Percentiles rank a stretch among this genome's conserved stretches.
phyloP scores from a whole-genome alignment of 2,329 filamentous ascomycete species.

The Aspergillus luchuensis region DNA sequence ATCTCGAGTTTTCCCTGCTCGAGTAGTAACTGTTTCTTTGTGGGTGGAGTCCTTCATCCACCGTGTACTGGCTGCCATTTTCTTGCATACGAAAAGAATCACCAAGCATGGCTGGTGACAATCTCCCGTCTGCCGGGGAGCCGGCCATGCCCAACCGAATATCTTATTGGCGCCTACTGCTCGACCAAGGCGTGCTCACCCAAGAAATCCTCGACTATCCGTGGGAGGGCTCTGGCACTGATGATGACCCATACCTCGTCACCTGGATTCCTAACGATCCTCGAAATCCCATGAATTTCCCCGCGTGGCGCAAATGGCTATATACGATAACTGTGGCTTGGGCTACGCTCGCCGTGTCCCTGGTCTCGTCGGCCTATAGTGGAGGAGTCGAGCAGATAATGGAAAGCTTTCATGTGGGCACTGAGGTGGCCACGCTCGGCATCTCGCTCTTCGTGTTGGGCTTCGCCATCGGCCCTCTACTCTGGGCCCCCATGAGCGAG shows the following conservation, averaged over 20 bases:
- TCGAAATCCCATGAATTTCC: slow-evolving; percentile 44
- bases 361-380: slow-evolving; percentile 44
- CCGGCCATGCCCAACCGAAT: slow-evolving; percentile 17
- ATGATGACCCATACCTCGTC: slow-evolving; percentile 43
- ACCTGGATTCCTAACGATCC: slow-evolving; percentile 43
- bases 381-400: slow-evolving; percentile 40
- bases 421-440: slow-evolving; percentile 42
- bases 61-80: neutral
- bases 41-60: neutral
- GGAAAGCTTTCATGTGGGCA: slow-evolving; percentile 31
- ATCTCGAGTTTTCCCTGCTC: neutral
- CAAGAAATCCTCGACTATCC: slow-evolving; percentile 30
- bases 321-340: slow-evolving; percentile 40
- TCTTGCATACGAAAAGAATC: too few species aligned
- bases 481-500: slow-evolving; percentile 44
- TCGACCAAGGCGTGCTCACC: slow-evolving; percentile 26
- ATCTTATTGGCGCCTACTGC: slow-evolving; percentile 19
- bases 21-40: neutral
- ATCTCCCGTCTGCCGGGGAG: slow-evolving; percentile 5
- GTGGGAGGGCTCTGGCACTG: slow-evolving; percentile 41
- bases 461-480: slow-evolving; percentile 47
- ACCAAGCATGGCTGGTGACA: neutral
- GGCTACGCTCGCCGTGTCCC: slow-evolving; percentile 41
- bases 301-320: slow-evolving; percentile 38
- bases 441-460: slow-evolving; percentile 48